Base-by-base conservation (phyloP, 139 green algal species). In the Chlorella ohadii region DNA sequence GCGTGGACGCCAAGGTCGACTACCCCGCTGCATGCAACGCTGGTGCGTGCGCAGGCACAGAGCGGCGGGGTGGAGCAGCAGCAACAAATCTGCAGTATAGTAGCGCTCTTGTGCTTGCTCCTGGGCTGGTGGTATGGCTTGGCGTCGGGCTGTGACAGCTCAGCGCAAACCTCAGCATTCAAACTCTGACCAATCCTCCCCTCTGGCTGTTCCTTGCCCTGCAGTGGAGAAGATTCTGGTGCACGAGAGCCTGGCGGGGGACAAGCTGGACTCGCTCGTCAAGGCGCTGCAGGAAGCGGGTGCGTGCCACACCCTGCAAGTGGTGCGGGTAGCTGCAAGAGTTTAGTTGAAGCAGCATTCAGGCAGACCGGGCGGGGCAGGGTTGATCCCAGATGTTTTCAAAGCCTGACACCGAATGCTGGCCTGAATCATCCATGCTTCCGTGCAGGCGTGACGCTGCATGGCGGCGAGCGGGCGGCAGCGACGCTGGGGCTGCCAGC, bases 1-100 rank as follows among this genome's bases (percentile, higher is more conserved):
- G 91, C 20, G 87, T 98, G 11, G 97, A 99, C 75, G 83, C 91
- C 59, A 99, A 99, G 88, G 90, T 93, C 2, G 97, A 99, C 92
- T 99, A 99, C 88, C 95, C 97, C 9, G 97, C 97, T 3, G 97
- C 97, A 28, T 99, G 97, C 92, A 99, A 99, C 81, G 97, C 97
- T 38, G 76, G 76, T 82, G 59, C 11, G 76, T 3, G 4, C 31
- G 67, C 2, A 17, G 20, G 38, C 25, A 22, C 51, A 59, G 15
- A 23, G 44, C 44, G 44, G 9, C 44, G 7, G 59, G 27, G n/a
- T n/a, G n/a, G n/a, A n/a, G n/a, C n/a, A n/a, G n/a, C n/a, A n/a
- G n/a, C n/a, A n/a, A n/a, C n/a, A n/a, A n/a, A n/a, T n/a, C n/a
- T n/a, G n/a, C n/a, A n/a, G n/a, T n/a, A n/a, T n/a, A n/a, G n/a